phyloP scores from a whole-genome alignment of 2,329 filamentous ascomycete genomes.

The Neopestalotiopsis sp. region DNA sequence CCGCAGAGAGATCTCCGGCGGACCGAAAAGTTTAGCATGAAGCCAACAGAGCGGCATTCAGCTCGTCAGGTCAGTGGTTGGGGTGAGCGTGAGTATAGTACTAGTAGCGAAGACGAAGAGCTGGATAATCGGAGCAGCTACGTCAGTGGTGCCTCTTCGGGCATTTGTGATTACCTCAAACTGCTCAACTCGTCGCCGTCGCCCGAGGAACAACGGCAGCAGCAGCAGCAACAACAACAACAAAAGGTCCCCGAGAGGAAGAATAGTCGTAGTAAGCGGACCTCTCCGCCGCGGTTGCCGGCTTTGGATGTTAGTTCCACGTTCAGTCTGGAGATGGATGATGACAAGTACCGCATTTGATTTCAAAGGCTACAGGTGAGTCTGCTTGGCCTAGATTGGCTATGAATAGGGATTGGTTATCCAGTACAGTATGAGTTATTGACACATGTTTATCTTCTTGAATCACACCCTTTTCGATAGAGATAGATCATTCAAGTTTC shows the following conservation, averaged over 20 bases:
- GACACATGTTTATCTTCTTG: not conserved
- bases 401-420: not conserved
- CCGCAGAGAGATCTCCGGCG: not conserved
- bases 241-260: not conserved
- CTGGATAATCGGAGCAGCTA: not conserved
- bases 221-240: too few species aligned
- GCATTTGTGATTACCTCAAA: not conserved
- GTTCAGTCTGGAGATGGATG: not conserved
- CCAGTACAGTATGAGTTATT: not conserved
- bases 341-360: not conserved
- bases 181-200: not conserved
- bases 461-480: too few species aligned
- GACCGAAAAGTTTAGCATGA: constrained; percentile 4
- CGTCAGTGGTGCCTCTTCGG: constrained; percentile 4
- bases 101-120: not conserved
- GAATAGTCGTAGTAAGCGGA: too few species aligned
- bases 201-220: not conserved
- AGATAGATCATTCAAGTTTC: too few species aligned
- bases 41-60: not conserved
- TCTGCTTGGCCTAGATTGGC: not conserved
- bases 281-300: not conserved
- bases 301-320: not conserved
- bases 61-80: too few species aligned
- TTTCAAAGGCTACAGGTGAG: not conserved
- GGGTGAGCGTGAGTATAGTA: not conserved